These are phyloP conservation scores for Chrysoporthe deuterocubensis DNA, from an alignment of 2,329 filamentous ascomycete genomes.

Conservation along the genomic window DNA sequence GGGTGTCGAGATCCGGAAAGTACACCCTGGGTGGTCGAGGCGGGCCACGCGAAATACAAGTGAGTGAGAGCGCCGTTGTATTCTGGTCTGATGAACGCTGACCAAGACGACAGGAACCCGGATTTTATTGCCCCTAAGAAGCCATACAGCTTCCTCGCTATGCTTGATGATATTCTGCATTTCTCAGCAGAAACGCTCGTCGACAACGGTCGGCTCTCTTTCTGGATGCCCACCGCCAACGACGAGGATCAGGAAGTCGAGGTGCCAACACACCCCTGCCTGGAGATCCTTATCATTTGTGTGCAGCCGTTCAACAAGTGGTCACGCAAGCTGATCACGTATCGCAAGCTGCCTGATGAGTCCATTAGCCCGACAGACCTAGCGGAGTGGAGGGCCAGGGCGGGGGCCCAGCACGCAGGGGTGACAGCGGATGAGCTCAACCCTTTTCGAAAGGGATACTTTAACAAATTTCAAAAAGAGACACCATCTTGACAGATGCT, in stretches of 20 bases:
- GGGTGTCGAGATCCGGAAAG: conserved; percentile 72
- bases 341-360: conserved; percentile 69
- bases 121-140: conserved; percentile 85
- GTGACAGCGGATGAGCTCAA: conserved; percentile 63
- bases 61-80: conserved; percentile 45
- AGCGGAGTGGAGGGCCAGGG: conserved; percentile 36
- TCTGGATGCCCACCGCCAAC: conserved; percentile 97
- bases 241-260: conserved; percentile 76
- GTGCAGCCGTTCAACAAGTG: conserved; percentile 90
- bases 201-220: conserved; percentile 77
- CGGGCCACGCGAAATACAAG: conserved; percentile 72
- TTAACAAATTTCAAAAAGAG: conserved; percentile 55
- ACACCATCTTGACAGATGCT: conserved; percentile 11
- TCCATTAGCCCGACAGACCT: conserved; percentile 54
- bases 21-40: conserved; percentile 63
- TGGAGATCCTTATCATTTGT: conserved; percentile 77
- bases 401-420: conserved; percentile 42
- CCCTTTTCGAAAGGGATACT: conserved; percentile 63
- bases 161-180: conserved; percentile 86
- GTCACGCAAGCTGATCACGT: conserved; percentile 88
- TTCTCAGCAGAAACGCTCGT: conserved; percentile 81
- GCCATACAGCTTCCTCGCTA: conserved; percentile 88
- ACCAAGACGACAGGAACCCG: conserved; percentile 48
- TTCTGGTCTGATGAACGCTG: neutral
- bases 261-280: conserved; percentile 74